These are phyloP conservation scores for Nitzschia sp. DNA, from an alignment of 108 stramenopile genomes.

Conservation along the genomic window DNA sequence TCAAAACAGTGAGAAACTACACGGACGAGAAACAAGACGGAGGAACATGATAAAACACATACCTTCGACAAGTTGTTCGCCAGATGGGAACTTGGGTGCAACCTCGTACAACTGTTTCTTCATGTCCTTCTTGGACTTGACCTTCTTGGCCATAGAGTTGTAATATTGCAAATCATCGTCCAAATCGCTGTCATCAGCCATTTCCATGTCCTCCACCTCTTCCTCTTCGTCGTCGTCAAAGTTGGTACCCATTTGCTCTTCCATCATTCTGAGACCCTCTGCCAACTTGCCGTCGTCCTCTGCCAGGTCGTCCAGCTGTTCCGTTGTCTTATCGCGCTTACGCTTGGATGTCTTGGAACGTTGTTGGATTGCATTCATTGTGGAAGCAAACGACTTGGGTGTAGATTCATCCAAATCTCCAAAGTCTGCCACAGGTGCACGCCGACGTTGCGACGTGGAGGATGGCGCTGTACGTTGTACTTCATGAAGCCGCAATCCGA, in stretches of 20 bases:
- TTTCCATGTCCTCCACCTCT: conserved; percentile 42
- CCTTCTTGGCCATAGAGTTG: conserved; percentile 47
- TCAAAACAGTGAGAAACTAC: background rate
- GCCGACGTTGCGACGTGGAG: conserved; percentile 17
- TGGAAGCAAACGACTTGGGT: conserved; percentile 44
- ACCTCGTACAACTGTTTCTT: conserved; percentile 72
- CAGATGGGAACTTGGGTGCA: conserved; percentile 79
- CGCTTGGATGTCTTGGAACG: conserved; percentile 39
- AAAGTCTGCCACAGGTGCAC: conserved; percentile 7
- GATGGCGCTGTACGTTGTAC: conserved; percentile 17
- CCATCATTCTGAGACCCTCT: conserved; percentile 78
- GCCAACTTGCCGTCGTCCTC: conserved; percentile 45
- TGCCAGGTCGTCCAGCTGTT: conserved; percentile 53
- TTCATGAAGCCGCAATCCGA: conserved; percentile 70
- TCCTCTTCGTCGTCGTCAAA: conserved; percentile 43
- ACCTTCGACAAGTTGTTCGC: conserved; percentile 58
- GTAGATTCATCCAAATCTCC: conserved; percentile 24
- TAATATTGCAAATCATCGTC: conserved; percentile 67
- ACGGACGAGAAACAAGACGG: background rate
- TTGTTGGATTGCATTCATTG: conserved; percentile 74
- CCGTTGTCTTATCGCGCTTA: conserved; percentile 14
- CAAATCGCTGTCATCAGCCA: conserved; percentile 39
- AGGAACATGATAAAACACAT: background rate
- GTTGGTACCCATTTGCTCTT: conserved; percentile 62
- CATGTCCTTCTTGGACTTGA: conserved; percentile 53